Evolutionary conservation across 2,329 filamentous ascomycete genomes (phyloP).

Genomic region (Scytalidium lignicola): DNA sequence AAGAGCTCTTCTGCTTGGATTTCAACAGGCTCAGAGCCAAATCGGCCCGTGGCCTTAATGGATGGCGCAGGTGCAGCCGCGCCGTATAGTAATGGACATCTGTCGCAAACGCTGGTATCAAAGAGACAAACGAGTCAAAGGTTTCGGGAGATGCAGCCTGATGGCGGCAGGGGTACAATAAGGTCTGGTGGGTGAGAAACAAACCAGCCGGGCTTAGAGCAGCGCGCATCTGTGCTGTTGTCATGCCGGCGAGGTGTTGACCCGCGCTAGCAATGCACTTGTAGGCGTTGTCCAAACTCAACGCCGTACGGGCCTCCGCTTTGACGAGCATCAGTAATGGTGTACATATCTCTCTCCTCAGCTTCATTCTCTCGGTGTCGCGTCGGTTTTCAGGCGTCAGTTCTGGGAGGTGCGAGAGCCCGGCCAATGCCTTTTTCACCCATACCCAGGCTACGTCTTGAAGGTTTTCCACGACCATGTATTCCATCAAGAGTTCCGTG

Average conservation of each 20-base stretch:
- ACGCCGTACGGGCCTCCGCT: conserved; percentile 7
- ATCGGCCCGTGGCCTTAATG: conserved; percentile 17
- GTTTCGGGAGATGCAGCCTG: not conserved
- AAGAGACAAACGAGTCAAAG: conserved; percentile 17
- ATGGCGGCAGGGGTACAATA: not conserved
- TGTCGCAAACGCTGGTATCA: conserved; percentile 9
- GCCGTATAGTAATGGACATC: conserved; percentile 6
- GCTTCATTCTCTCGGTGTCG: conserved; percentile 1
- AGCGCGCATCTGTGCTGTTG: conserved; percentile 1
- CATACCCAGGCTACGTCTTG: conserved; percentile 23
- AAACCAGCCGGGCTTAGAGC: conserved; percentile 8
- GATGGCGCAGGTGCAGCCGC: conserved; percentile 19
- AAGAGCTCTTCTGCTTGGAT: not conserved
- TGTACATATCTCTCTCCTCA: conserved; percentile 3
- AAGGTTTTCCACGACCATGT: conserved; percentile 25
- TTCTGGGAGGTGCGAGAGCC: conserved; percentile 1
- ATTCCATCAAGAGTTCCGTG: conserved; percentile 19
- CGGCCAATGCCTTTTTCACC: conserved; percentile 17
- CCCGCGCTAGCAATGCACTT: conserved; percentile 12
- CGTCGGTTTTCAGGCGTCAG: conserved; percentile 1
- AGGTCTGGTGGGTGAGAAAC: conserved; percentile 7
- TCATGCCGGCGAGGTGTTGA: conserved; percentile 6
- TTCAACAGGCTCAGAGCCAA: conserved; percentile 12
- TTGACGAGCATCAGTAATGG: conserved; percentile 14
- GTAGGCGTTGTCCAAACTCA: conserved; percentile 15